Evolutionary conservation across 345 rosid genomes (phyloP), one percentile per base, ranked within the genome.

Genomic region (Aethionema arabicum): DNA sequence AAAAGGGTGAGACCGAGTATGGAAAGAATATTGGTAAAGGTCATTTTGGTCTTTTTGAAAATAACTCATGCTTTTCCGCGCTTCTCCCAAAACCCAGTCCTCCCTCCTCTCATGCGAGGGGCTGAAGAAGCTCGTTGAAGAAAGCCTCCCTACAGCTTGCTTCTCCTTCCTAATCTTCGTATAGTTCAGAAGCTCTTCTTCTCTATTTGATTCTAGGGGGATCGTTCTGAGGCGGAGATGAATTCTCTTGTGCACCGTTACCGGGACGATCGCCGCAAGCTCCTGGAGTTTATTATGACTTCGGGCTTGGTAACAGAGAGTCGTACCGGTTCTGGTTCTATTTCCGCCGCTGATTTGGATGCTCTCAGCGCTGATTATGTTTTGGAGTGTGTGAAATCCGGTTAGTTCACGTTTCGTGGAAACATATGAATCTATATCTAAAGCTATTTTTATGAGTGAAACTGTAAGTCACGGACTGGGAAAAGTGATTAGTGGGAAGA

Each of bases 201-300:
- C 8, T 8, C 5, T 33, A 3, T 2, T 12, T 52, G 11, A 21
- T 5, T 52, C 6, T 14, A 38, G 12, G 41, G 36, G 21, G 7
- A 32, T 14, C 36, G 12, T 32, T 32, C 8, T 11, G 50, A 15
- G 55, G 73, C 59, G 79, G 70, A 69, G 60, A 69, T 73, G 67
- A 49, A 74, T 46, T 68, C 76, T 62, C 74, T 82, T 53, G 49
- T 87, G 59, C 74, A 77, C 7, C 86, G 80, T 38, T 85, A 89
- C 85, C 86, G 97, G 63, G 65, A 71, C 59, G 97, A 93, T 85
- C 97, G 97, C 60, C 95, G 95, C 57, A 85, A 84, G 84, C 87
- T 93, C 21, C 27, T 93, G 39, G 85, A 83, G 76, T 93, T 81
- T 67, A 78, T 90, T 42, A 56, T 90, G 11, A 73, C 91, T 0